A percentile compares a stretch with the other conserved stretches of the same genome.
Evolutionary conservation across 179 eudicot genomes (phyloP).

Genomic region (Carnegiea gigantea): DNA sequence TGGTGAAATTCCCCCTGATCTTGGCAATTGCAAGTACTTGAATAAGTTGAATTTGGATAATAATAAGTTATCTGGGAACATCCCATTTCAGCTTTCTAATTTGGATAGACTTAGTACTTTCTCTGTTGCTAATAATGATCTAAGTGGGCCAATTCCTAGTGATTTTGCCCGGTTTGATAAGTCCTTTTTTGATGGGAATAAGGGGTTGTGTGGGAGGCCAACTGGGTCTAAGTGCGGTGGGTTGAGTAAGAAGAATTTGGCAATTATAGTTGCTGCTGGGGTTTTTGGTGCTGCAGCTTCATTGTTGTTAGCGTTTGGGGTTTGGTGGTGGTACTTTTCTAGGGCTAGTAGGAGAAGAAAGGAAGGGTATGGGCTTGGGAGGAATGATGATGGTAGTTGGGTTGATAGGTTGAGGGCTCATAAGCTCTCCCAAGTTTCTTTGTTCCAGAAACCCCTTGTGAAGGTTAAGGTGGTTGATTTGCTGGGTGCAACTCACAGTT

Average conservation of each 20-base stretch:
- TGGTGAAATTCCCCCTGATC: constrained; percentile 62
- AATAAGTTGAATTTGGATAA: constrained; percentile 48
- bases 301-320: constrained; percentile 68
- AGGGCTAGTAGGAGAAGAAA: constrained; percentile 49
- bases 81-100: constrained; percentile 58
- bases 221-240: constrained; percentile 56
- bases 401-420: constrained; percentile 65
- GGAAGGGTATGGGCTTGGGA: constrained; percentile 64
- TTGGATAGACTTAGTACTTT: constrained; percentile 54
- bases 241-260: constrained; percentile 69
- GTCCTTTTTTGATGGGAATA: constrained; percentile 51
- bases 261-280: constrained; percentile 83
- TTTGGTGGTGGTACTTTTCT: constrained; percentile 80
- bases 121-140: constrained; percentile 58
- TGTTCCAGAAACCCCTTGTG: constrained; percentile 90
- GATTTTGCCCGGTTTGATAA: constrained; percentile 24
- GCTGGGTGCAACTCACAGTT: constrained; percentile 63
- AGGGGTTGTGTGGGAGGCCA: constrained; percentile 66
- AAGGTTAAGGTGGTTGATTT: constrained; percentile 72
- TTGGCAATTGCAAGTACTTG: constrained; percentile 64
- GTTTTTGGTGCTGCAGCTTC: constrained; percentile 76
- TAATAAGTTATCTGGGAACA: constrained; percentile 57
- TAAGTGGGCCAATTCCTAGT: constrained; percentile 56
- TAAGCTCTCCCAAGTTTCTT: constrained; percentile 72
- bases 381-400: constrained; percentile 61